Base-by-base conservation (phyloP, 805 yeast species). In the Vanderwaltozyma polyspora region DNA sequence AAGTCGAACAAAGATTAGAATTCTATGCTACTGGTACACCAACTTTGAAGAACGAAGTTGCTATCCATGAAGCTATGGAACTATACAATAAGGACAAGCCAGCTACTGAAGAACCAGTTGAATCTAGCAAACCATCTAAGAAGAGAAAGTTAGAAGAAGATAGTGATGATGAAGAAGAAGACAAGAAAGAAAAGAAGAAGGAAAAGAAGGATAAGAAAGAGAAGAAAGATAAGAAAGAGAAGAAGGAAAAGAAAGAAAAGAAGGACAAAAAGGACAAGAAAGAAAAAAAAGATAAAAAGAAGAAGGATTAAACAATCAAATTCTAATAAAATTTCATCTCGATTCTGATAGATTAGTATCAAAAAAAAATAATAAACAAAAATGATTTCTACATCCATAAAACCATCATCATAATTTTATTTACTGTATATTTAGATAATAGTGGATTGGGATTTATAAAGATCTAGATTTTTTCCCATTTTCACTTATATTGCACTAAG, bases 11-110 rank as follows among this genome's bases (percentile, higher is more conserved):
- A 65, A 82, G 98, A 68, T 74, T 91, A 55, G 81, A 76, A 63
- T 91, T 91, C 60, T 91, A 86, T 70, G 94, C 84, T 61, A 82
- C 95, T 38, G 98, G 98, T 59, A 81, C 82, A 51, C 78, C 97
- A 35, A 95, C 97, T 55, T 81, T 87, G 77, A 91, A 89, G 73
- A 91, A 91, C 59, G 66, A 89, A 28, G 94, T 85, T 49, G 97
- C 97, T 46, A 82, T 91, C 66, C 74, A 80, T 59, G 83, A 81
- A 64, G 98, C 97, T 36, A 71, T 91, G 64, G 76, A 79, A 35
- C 70, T 80, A 53, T 67, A 61, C 45, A 67, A 55, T 31, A 62
- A 61, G 41, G 70, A 63, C 38, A 59, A 66, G 36, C 80, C 74
- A 48, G 60, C 64, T 39, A 67, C 56, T 42, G 49, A 55, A 25